Evolutionary conservation across 345 rosid species (phyloP), one percentile per base, ranked within the genome.

Genomic region (Eucalyptus regnans): DNA sequence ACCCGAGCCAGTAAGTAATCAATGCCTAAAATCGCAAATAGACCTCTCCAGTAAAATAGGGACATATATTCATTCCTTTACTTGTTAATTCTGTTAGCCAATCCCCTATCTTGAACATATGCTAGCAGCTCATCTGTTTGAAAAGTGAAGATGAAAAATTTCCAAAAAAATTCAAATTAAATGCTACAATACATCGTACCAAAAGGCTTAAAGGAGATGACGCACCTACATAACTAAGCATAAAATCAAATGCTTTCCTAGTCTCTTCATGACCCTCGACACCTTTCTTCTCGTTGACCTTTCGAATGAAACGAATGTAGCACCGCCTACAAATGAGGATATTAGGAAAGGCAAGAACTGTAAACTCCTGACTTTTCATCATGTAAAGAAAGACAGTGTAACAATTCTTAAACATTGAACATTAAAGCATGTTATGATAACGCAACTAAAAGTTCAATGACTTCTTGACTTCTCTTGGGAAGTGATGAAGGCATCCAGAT

Each of bases 181-280:
- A 41, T 41, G 84, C 84, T 22, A 41, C 8, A 13, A 41, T 41
- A 37, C 29, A 76, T 76, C 15, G 14, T 22, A 41, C 84, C 48
- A 76, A 76, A 76, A 76, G 16, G 84, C 48, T 76, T 76, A 22
- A 76, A 10, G 84, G 48, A 76, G 89, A 87, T 90, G 86, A 90
- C 91, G 89, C 88, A 97, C 99, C 99, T 29, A 97, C 94, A 93
- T 94, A 96, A 88, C 94, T 93, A 79, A 97, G 98, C 96, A 94
- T 96, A 92, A 96, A 97, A 89, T 96, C 97, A 91, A 95, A 96
- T 88, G 99, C 98, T 93, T 95, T 96, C 89, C 93, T 94, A 85
- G 97, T 97, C 94, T 97, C 99, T 90, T 96, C 99, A 86, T 96
- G 96, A 81, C 99, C 98, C 92, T 96, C 98, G 17, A 87, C 89